Evolutionary conservation across 192 early-diverging fungal genomes (phyloP).

Genomic region (Coemansia sp.): DNA sequence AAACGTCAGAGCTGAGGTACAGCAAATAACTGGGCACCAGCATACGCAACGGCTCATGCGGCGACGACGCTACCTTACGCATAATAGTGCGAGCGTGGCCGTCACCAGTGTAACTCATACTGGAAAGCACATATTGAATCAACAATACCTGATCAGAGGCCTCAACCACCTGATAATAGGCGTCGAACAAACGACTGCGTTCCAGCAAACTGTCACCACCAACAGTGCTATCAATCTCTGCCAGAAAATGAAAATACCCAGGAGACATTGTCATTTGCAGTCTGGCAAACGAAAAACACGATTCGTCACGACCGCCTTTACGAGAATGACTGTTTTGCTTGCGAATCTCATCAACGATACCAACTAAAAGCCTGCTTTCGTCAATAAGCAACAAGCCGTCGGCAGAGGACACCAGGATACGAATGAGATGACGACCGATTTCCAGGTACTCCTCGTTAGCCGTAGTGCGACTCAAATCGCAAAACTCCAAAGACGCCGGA

Average conservation of each 20-base stretch:
- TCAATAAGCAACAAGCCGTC: slow-evolving; percentile 53
- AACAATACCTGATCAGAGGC: slow-evolving; percentile 46
- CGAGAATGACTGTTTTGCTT: slow-evolving; percentile 39
- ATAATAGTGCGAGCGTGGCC: slow-evolving; percentile 51
- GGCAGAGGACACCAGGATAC: slow-evolving; percentile 48
- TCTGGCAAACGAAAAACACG: slow-evolving; percentile 52
- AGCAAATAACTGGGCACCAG: slow-evolving; percentile 46
- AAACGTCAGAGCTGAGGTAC: slow-evolving; percentile 38
- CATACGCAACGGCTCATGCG: slow-evolving; percentile 42
- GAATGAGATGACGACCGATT: slow-evolving; percentile 51
- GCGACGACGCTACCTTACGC: slow-evolving; percentile 49
- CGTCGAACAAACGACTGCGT: slow-evolving; percentile 48
- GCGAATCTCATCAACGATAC: slow-evolving; percentile 48
- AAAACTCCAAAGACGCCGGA: slow-evolving; percentile 50
- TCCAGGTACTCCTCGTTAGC: slow-evolving; percentile 53
- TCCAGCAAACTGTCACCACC: slow-evolving; percentile 49
- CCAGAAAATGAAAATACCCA: slow-evolving; percentile 53
- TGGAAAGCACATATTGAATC: slow-evolving; percentile 52
- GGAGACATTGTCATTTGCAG: slow-evolving; percentile 57
- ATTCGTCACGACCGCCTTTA: slow-evolving; percentile 42
- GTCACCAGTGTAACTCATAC: slow-evolving; percentile 39
- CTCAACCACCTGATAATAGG: slow-evolving; percentile 55
- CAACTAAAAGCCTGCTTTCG: slow-evolving; percentile 43
- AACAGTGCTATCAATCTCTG: slow-evolving; percentile 41
- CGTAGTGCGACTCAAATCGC: slow-evolving; percentile 49